These are phyloP conservation scores for Cystobasidium slooffiae DNA, from an alignment of 1,284 basidiomycete species.

Conservation along the genomic window DNA sequence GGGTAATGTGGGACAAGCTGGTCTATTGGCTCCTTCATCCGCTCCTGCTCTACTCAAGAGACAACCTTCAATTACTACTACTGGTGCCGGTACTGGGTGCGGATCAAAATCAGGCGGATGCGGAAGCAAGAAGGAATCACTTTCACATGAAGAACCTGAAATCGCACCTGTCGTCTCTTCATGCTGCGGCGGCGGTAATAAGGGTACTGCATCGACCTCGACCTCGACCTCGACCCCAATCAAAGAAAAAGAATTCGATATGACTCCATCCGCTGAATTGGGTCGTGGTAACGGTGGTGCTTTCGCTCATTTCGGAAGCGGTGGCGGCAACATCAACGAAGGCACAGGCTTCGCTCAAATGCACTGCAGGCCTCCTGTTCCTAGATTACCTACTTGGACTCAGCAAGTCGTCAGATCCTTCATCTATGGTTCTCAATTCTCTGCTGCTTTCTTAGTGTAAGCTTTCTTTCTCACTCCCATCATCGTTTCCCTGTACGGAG, in stretches of 20 bases:
- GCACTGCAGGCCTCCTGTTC: slow-evolving; percentile 30
- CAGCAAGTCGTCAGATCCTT: slow-evolving; percentile 57
- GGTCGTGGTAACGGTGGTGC: not conserved
- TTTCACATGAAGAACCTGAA: not conserved
- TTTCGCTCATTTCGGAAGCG: not conserved
- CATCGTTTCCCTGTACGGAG: no score
- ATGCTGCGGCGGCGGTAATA: not conserved
- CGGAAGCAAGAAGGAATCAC: slow-evolving; percentile 5
- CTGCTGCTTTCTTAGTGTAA: slow-evolving; percentile 56
- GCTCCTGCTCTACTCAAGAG: not conserved
- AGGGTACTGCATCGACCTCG: no score
- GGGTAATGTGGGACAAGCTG: slow-evolving; percentile 42
- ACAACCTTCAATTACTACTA: slow-evolving; percentile 4
- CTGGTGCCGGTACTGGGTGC: not conserved
- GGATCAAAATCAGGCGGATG: slow-evolving; percentile 6
- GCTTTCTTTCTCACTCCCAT: no score
- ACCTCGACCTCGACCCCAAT: no score
- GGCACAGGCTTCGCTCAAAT: slow-evolving; percentile 20
- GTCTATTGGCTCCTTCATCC: not conserved
- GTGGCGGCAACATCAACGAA: not conserved
- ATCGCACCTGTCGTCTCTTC: not conserved
- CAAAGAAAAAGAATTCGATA: not conserved
- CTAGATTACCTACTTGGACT: slow-evolving; percentile 52
- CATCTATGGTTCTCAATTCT: slow-evolving; percentile 58
- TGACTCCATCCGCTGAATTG: slow-evolving; percentile 3